Base-by-base conservation (phyloP, 163 green algal genomes). In the Chlamydomonas reinhardtii region DNA sequence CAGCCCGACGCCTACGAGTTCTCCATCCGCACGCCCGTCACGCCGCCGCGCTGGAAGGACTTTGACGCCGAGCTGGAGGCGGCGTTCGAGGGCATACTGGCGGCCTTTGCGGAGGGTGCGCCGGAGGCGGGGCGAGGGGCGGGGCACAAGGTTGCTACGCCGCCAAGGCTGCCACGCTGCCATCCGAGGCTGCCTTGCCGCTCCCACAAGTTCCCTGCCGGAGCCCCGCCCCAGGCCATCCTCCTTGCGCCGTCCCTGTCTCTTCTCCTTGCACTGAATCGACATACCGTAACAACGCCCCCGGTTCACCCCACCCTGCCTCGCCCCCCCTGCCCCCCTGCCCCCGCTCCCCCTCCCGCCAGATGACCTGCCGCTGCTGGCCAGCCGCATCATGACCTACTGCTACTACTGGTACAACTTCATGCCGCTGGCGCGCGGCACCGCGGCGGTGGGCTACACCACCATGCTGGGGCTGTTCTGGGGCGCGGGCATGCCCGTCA, bases 381-480 rank as follows among this genome's bases (percentile, higher is more conserved):
- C 80, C 27, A 19, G 35, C 15, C 70, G 70, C 69, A 79, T 79
- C 80, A 59, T 86, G 20, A 86, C 80, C 54, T 86, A 78, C 69
- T 79, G 70, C 69, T 86, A 86, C 82, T 94, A 92, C 88, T 95
- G 94, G 95, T 99, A 98, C 93, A 98, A 99, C 91, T 98, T 99
- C 94, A 98, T 98, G 96, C 97, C 97, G 16, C 92, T 99, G 81
- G 96, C 96, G 19, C 92, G 97, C 27, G 96, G 97, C 82, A 97
- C 94, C 2, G 97, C 97, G 22, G 94, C 95, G 8, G 94, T 95
- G 71, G 97, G 97, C 65, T 98, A 98, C 90, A 95, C 96, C 31
- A 96, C 93, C 16, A 90, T 99, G 39, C 94, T 99, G 62, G 92
- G 71, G 27, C 87, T 96, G 22, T 97, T 98, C 78, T 95, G 97